Conservation (phyloP, 441 rosid genomes). For the Theobroma grandiflorum region DNA sequence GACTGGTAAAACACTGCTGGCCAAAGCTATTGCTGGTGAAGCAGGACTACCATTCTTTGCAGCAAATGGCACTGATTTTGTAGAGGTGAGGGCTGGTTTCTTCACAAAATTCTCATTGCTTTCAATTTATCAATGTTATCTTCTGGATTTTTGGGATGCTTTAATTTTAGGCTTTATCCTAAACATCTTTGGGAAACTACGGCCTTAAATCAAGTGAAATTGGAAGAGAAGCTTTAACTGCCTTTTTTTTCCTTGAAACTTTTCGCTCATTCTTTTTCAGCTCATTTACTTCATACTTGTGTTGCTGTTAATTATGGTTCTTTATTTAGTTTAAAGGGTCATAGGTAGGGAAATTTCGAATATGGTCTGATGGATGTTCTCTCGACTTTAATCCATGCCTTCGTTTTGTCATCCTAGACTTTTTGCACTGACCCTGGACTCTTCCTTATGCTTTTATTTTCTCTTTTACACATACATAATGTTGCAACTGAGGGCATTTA, state of each 20-base stretch:
- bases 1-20: conserved; percentile 95
- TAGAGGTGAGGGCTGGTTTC: conserved; percentile 66
- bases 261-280: not conserved
- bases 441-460: conserved; percentile 11
- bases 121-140: conserved; percentile 15
- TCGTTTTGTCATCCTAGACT: not conserved
- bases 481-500: not conserved
- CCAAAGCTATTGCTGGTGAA: conserved; percentile 99
- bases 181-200: not conserved
- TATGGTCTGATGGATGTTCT: conserved; percentile 19
- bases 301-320: conserved; percentile 4
- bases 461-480: not conserved
- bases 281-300: conserved; percentile 8
- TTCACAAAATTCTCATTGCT: conserved; percentile 1
- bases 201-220: conserved; percentile 5
- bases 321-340: conserved; percentile 15
- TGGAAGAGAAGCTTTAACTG: conserved; percentile 7
- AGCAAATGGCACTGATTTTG: conserved; percentile 97
- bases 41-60: conserved; percentile 99
- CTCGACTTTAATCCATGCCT: conserved; percentile 15
- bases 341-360: conserved; percentile 17
- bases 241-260: not conserved
- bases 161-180: conserved; percentile 17
- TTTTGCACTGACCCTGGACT: not conserved
- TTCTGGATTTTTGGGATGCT: not conserved